Conservation (phyloP, 441 rosid genomes). For the Populus trichocarpa region DNA sequence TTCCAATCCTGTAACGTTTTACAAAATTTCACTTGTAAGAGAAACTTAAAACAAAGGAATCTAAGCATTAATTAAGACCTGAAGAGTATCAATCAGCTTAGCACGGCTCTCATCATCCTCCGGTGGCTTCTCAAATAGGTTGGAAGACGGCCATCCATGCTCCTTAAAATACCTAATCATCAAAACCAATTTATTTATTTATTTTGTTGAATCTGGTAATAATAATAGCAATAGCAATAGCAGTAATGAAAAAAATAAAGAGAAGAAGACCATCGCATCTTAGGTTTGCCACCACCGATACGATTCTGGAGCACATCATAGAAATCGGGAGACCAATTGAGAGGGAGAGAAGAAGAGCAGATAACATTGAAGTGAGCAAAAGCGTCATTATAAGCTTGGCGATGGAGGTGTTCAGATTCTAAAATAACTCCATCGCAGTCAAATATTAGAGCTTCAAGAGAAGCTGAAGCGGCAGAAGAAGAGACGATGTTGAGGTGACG, state of each 20-base stretch:
- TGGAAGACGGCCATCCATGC: conserved; percentile 89
- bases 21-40: neutral
- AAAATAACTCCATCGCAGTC: conserved; percentile 94
- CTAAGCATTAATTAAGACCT: conserved; percentile 35
- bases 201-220: no score
- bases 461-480: conserved; percentile 26
- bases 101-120: conserved; percentile 63
- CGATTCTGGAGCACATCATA: conserved; percentile 81
- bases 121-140: conserved; percentile 51
- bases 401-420: conserved; percentile 83
- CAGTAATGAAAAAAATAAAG: neutral
- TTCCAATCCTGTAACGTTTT: conserved; percentile 71
- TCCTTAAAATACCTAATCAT: conserved; percentile 73
- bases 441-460: conserved; percentile 73
- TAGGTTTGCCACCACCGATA: conserved; percentile 95
- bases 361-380: conserved; percentile 76
- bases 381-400: conserved; percentile 92
- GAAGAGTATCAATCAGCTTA: conserved; percentile 72
- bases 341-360: conserved; percentile 46
- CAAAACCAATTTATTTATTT: neutral
- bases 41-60: neutral
- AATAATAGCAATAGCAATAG: no score
- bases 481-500: neutral
- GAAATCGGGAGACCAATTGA: conserved; percentile 66
- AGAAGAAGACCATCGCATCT: conserved; percentile 71